phyloP scores from a whole-genome alignment of 1,284 basidiomycete genomes.

The Pyrrhoderma noxium region DNA sequence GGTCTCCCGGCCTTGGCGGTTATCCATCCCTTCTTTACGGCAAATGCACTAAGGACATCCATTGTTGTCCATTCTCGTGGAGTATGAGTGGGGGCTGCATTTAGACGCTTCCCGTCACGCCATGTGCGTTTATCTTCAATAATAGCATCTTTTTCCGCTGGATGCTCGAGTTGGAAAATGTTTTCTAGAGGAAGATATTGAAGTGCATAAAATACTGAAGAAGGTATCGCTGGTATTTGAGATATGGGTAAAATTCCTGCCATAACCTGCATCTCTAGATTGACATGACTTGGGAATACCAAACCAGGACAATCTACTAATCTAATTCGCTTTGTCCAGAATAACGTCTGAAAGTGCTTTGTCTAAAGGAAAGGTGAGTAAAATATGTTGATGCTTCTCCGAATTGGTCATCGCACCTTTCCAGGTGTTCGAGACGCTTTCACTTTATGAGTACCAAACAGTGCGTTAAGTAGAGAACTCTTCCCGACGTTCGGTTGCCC shows the following conservation, averaged over 20 bases:
- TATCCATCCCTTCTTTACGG: slow-evolving; percentile 70
- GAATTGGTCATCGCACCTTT: slow-evolving; percentile 44
- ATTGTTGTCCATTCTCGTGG: slow-evolving; percentile 63
- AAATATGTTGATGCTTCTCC: neutral
- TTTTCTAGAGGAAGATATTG: slow-evolving; percentile 72
- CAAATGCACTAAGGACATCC: slow-evolving; percentile 74
- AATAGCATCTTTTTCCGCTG: slow-evolving; percentile 29
- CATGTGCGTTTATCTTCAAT: slow-evolving; percentile 65
- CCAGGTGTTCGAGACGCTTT: slow-evolving; percentile 86
- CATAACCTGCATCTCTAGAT: slow-evolving; percentile 72
- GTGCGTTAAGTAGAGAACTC: slow-evolving; percentile 82
- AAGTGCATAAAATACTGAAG: slow-evolving; percentile 66
- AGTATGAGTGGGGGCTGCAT: slow-evolving; percentile 21
- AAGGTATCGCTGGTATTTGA: slow-evolving; percentile 73
- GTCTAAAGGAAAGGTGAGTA: slow-evolving; percentile 42
- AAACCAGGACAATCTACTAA: slow-evolving; percentile 84
- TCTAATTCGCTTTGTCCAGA: slow-evolving; percentile 75
- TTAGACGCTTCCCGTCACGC: slow-evolving; percentile 45
- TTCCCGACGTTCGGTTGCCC: slow-evolving; percentile 95
- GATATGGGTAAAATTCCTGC: slow-evolving; percentile 82
- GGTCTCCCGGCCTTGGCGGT: slow-evolving; percentile 87
- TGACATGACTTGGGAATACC: slow-evolving; percentile 72
- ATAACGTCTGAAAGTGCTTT: slow-evolving; percentile 90
- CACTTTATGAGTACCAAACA: slow-evolving; percentile 79
- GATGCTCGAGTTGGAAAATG: slow-evolving; percentile 55